Conservation (phyloP, 768 basidiomycete genomes). For the Trichaptum fuscoviolaceum region DNA sequence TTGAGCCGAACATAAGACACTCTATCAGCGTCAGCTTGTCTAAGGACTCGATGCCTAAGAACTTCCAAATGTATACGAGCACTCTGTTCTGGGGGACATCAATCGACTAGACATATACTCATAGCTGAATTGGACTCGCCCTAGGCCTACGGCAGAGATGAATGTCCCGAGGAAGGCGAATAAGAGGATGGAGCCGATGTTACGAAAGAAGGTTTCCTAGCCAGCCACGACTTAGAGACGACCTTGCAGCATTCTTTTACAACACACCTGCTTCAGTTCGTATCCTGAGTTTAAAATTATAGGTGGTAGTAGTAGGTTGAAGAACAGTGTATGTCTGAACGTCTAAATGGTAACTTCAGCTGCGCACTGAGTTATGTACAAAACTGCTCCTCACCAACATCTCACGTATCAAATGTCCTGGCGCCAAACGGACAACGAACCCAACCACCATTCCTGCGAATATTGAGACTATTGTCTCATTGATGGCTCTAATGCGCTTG, state of each 20-base stretch:
- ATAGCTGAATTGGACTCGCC: constrained; percentile 49
- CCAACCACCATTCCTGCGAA: constrained; percentile 97
- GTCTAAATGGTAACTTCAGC: constrained; percentile 49
- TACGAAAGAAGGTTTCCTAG: constrained; percentile 97
- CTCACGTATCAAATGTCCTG: constrained; percentile 91
- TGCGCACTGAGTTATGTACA: constrained; percentile 9
- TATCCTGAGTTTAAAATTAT: constrained; percentile 98
- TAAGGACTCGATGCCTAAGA: constrained; percentile 86
- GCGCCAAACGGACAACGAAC: constrained; percentile 80
- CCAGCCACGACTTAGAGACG: constrained; percentile 9
- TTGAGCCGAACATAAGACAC: constrained; percentile 94
- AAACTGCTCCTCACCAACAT: constrained; percentile 76
- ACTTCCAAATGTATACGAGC: constrained; percentile 91
- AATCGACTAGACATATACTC: constrained; percentile 23
- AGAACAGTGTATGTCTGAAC: constrained; percentile 95
- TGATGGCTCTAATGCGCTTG: constrained; percentile 89
- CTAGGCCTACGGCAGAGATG: constrained; percentile 92
- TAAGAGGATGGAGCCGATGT: constrained; percentile 92
- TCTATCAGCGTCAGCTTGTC: constrained; percentile 76
- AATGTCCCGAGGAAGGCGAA: constrained; percentile 96
- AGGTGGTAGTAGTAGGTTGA: constrained; percentile 95
- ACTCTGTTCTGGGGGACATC: constrained; percentile 61
- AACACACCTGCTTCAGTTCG: constrained; percentile 85
- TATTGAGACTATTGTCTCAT: constrained; percentile 94
- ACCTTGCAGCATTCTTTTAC: not conserved